Evolutionary conservation across 1,284 basidiomycete genomes (phyloP).

Genomic region (Apiotrichum sp.): DNA sequence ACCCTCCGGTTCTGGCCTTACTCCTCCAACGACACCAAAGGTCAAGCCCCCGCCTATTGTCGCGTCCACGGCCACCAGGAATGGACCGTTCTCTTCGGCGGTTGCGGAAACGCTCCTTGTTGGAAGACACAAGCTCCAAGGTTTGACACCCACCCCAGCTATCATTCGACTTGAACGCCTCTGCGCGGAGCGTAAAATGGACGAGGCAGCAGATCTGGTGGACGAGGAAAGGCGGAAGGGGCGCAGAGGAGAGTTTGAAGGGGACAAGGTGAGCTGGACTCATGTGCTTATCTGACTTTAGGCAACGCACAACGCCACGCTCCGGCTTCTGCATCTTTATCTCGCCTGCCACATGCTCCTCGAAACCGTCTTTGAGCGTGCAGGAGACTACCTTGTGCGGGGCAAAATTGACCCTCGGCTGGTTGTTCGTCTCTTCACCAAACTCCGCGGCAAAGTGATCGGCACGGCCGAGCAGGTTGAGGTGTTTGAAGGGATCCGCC

Average conservation of each 20-base stretch:
- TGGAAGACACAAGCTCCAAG: conserved; percentile 41
- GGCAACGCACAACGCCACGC: conserved; percentile 38
- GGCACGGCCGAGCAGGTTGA: conserved; percentile 42
- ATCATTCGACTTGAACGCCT: conserved; percentile 42
- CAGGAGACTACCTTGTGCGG: conserved; percentile 41
- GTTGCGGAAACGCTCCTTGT: conserved; percentile 45
- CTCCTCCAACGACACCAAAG: conserved; percentile 35
- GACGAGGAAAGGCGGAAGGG: conserved; percentile 41
- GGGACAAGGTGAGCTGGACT: conserved; percentile 32
- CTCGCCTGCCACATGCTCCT: conserved; percentile 44
- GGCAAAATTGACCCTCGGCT: conserved; percentile 45
- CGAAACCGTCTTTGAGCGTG: conserved; percentile 45
- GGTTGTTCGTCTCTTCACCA: conserved; percentile 45
- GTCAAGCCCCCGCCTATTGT: conserved; percentile 22
- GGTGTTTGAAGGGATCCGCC: conserved; percentile 41
- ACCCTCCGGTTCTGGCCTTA: conserved; percentile 38
- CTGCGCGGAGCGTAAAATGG: conserved; percentile 38
- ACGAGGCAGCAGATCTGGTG: conserved; percentile 44
- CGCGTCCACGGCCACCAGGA: conserved; percentile 1
- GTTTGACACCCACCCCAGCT: conserved; percentile 41
- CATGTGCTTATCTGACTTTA: background rate
- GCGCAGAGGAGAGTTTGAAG: conserved; percentile 38
- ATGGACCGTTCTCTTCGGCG: conserved; percentile 29
- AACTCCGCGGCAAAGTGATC: conserved; percentile 39
- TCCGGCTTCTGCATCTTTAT: conserved; percentile 44